Base-by-base conservation (phyloP, 257 asterid species). In the Plantago major region DNA sequence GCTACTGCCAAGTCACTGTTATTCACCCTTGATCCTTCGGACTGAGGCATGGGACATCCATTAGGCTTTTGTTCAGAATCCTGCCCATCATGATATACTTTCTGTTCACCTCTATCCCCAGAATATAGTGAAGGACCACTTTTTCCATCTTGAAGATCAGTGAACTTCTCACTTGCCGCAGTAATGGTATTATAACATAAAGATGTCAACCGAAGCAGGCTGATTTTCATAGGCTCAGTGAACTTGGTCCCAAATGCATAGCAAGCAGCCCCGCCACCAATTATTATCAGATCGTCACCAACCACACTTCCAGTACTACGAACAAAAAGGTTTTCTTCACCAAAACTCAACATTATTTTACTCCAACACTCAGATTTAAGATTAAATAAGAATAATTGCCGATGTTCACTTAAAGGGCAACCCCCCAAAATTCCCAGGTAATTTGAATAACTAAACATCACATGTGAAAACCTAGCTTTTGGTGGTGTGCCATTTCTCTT, bases 261-360 rank as follows among this genome's bases (percentile, higher is more conserved):
- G 78, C 99, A 93, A 67, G 99, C 72, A 11, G 95, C 96, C 46
- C 99, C 99, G 18, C 99, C 99, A 69, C 99, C 97, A 70, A 87
- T 70, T 76, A 89, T 75, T 49, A 89, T 63, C 48, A 93, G 69
- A 71, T 81, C 74, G 74, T 81, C 75, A 53, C 89, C 94, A 19
- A 87, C 68, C 26, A 83, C 75, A 70, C 54, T 87, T 55, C 78
- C 75, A 19, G 95, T 77, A 76, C 99, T 84, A 37, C 99, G 96
- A 70, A 92, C 94, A 76, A 92, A 87, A 49, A 92, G 87, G 68
- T 71, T 67, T 73, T 79, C 80, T 63, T 76, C 86, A 65, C 73
- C 60, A 50, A 83, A 78, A 45, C 80, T 81, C 64, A 84, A 67
- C 42, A 12, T 62, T 69, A 83, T 59, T 71, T 78, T 84, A 73